Evolutionary conservation across 75 land plant genomes (phyloP).

Genomic region (Selaginella tamariscina): DNA sequence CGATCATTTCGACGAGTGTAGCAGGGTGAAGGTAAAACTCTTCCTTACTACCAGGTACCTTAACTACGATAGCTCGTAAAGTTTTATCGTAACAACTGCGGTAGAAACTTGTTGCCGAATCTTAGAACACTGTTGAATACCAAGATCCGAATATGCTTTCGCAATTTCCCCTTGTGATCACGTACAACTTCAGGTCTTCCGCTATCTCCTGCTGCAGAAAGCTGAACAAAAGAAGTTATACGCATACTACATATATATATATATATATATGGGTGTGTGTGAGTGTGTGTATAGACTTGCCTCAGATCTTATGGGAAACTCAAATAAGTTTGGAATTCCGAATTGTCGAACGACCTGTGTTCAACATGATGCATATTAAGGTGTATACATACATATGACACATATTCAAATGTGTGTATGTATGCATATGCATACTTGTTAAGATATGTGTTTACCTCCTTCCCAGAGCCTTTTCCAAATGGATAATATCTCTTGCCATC

Average conservation of each 20-base stretch:
- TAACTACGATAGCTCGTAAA: constrained; percentile 66
- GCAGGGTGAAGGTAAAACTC: constrained; percentile 92
- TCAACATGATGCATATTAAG: too few relatives aligned
- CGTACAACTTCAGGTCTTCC: constrained; percentile 91
- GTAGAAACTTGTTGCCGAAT: constrained; percentile 95
- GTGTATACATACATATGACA: too few relatives aligned
- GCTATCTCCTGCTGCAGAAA: constrained; percentile 95
- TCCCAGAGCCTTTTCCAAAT: constrained; percentile 92
- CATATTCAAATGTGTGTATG: too few relatives aligned
- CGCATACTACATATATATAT: background rate
- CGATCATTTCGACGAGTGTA: constrained; percentile 89
- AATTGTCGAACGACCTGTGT: constrained; percentile 97
- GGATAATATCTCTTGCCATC: constrained; percentile 91
- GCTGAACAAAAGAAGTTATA: constrained; percentile 28
- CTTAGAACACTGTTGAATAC: constrained; percentile 98
- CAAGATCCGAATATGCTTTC: constrained; percentile 64
- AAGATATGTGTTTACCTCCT: constrained; percentile 36
- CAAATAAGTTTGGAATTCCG: constrained; percentile 89
- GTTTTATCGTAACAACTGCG: constrained; percentile 73
- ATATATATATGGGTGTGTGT: too few relatives aligned
- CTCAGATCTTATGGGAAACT: constrained; percentile 80
- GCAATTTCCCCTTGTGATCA: constrained; percentile 78
- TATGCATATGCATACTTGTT: too few relatives aligned
- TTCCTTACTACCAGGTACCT: constrained; percentile 80
- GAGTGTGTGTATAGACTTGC: constrained; percentile 29